Conservation (phyloP, 2,329 filamentous ascomycete species). For the Graphiopsis chlorocephala region DNA sequence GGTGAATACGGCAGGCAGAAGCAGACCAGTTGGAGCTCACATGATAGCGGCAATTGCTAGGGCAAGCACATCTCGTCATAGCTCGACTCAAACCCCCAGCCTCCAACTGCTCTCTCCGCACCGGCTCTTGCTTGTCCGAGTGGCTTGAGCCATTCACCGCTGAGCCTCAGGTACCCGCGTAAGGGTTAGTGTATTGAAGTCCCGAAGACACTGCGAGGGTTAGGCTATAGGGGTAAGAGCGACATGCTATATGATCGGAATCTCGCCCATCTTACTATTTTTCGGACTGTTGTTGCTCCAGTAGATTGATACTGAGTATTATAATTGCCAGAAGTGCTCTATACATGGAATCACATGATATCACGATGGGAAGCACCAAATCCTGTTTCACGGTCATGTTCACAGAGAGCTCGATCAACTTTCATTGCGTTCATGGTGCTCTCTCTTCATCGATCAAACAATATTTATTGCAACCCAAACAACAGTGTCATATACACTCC, state of each 20-base stretch:
- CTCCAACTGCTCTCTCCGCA: conserved; percentile 2
- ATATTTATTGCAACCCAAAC: neutral
- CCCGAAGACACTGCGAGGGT: neutral
- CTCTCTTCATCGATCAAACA: neutral
- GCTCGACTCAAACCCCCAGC: conserved; percentile 6
- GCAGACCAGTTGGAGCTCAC: neutral
- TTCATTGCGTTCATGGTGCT: neutral
- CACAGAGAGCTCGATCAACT: neutral
- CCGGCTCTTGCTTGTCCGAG: neutral
- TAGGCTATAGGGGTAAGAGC: neutral
- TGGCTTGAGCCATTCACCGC: neutral
- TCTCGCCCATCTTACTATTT: neutral
- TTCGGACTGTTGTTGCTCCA: neutral
- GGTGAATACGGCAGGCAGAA: neutral
- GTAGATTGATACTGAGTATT: neutral
- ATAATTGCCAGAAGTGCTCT: neutral
- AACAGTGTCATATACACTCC: neutral
- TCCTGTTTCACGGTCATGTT: neutral
- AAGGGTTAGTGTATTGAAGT: neutral
- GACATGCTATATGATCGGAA: neutral
- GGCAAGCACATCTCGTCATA: conserved; percentile 9
- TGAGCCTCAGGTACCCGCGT: conserved; percentile 9
- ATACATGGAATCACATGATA: neutral
- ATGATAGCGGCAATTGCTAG: conserved; percentile 10
- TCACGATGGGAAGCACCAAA: neutral